Percentiles rank a stretch among this genome's conserved stretches.
These are phyloP conservation scores for Halophytophthora batemanensis DNA, from an alignment of 352 stramenopile genomes.

Conservation along the genomic window DNA sequence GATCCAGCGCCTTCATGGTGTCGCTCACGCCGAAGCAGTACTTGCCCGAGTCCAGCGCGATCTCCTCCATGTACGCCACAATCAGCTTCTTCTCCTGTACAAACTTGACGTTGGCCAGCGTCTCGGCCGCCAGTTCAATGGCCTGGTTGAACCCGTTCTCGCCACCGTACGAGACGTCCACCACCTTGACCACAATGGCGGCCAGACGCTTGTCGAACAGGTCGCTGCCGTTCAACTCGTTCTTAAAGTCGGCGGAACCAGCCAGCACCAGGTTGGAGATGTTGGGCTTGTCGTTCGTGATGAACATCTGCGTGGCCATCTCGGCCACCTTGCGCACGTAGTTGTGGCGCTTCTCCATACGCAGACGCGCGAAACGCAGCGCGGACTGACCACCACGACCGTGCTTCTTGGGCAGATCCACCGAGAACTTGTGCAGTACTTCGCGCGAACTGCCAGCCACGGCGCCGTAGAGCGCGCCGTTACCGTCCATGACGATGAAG, in stretches of 20 bases:
- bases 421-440: constrained; percentile 95
- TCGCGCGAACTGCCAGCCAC: constrained; percentile 93
- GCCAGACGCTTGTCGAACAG: constrained; percentile 96
- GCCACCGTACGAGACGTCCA: constrained; percentile 99
- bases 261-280: constrained; percentile 97
- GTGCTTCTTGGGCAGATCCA: constrained; percentile 99
- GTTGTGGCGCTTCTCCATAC: constrained; percentile 99
- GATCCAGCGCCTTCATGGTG: constrained; percentile 97
- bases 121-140: constrained; percentile 98
- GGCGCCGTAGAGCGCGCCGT: constrained; percentile 97
- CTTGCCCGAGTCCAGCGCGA: constrained; percentile 97
- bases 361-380: constrained; percentile 98
- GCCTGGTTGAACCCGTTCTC: constrained; percentile 99
- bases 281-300: constrained; percentile 97
- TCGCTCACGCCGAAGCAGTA: constrained; percentile 99
- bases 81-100: constrained; percentile 99
- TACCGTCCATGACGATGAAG: constrained; percentile 99
- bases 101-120: constrained; percentile 98
- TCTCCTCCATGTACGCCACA: constrained; percentile 99
- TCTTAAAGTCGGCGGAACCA: constrained; percentile 99
- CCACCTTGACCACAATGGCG: constrained; percentile 98
- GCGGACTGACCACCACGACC: constrained; percentile 98
- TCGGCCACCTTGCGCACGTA: constrained; percentile 99
- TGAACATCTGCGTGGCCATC: constrained; percentile 97
- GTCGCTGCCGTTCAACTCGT: constrained; percentile 94